Percentiles rank a stretch among this genome's conserved stretches.
Conservation (phyloP, 768 basidiomycete genomes). For the Pleurotus platypus region DNA sequence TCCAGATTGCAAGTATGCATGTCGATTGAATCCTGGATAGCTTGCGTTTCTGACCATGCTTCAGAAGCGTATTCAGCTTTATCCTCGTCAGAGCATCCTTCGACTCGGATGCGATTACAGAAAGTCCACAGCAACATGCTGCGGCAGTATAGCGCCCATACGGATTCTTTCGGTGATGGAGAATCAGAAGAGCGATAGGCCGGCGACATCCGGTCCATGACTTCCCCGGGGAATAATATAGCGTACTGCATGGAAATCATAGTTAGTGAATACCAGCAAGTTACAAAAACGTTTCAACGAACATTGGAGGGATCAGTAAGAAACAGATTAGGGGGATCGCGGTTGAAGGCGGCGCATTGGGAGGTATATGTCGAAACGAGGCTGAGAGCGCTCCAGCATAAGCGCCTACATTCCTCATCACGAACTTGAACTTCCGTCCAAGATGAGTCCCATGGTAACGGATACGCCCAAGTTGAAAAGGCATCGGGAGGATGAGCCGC, state of each 20-base stretch:
- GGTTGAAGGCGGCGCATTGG: constrained; percentile 64
- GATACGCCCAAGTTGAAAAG: constrained; percentile 39
- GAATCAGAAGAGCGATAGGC: constrained; percentile 34
- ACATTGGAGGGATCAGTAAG: constrained; percentile 69
- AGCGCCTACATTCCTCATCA: constrained; percentile 68
- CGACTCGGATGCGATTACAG: constrained; percentile 49
- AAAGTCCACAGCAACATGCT: constrained; percentile 81
- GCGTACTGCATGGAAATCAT: constrained; percentile 40
- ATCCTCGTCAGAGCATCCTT: constrained; percentile 40
- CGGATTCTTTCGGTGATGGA: constrained; percentile 66
- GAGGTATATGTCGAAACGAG: constrained; percentile 67
- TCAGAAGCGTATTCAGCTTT: constrained; percentile 57
- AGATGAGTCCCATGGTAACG: constrained; percentile 56
- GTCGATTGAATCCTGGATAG: constrained; percentile 64
- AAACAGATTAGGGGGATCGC: constrained; percentile 52
- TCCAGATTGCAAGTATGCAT: constrained; percentile 71
- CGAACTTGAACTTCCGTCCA: constrained; percentile 56
- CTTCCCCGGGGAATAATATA: constrained; percentile 74
- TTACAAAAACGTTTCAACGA: constrained; percentile 18
- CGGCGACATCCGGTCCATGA: constrained; percentile 45
- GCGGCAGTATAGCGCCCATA: constrained; percentile 82
- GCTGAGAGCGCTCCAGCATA: constrained; percentile 74
- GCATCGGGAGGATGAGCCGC: constrained; percentile 31
- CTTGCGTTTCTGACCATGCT: constrained; percentile 62
- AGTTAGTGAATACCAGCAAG: no score